These are phyloP conservation scores for Amanita pallidorosea DNA, from an alignment of 768 basidiomycete species.

Conservation along the genomic window DNA sequence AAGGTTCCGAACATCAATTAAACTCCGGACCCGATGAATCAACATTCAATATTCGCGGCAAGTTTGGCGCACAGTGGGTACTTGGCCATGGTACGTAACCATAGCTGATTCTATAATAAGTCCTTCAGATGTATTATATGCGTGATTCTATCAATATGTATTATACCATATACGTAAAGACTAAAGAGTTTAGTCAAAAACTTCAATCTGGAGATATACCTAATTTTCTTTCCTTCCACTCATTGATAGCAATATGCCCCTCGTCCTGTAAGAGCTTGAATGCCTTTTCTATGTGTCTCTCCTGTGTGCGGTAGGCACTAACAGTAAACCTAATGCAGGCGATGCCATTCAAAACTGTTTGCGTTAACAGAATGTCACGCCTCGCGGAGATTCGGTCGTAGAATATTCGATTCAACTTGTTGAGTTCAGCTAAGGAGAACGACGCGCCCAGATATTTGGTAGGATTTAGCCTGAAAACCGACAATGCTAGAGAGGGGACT, in stretches of 20 bases:
- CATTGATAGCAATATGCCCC: slow-evolving; percentile 32
- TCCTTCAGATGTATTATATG: too few relatives aligned
- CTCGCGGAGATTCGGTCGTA: slow-evolving; percentile 46
- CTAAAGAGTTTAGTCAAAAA: too few relatives aligned
- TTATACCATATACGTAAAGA: too few relatives aligned
- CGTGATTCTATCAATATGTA: too few relatives aligned
- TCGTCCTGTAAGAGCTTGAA: slow-evolving; percentile 51
- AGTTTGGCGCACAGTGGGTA: too few relatives aligned
- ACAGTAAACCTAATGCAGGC: slow-evolving; percentile 73
- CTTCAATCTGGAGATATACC: too few relatives aligned
- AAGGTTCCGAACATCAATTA: too few relatives aligned
- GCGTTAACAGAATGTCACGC: slow-evolving; percentile 64
- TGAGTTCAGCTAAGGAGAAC: slow-evolving; percentile 28
- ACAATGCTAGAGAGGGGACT: slow-evolving; percentile 58
- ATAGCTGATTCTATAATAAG: too few relatives aligned
- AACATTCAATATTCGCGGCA: too few relatives aligned
- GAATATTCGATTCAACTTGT: slow-evolving; percentile 58
- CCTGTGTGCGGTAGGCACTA: slow-evolving; percentile 58
- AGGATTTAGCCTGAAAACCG: slow-evolving; percentile 63
- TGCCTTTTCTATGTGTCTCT: slow-evolving; percentile 48
- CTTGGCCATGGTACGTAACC: too few relatives aligned
- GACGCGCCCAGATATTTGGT: slow-evolving; percentile 5
- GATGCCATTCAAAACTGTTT: slow-evolving; percentile 62
- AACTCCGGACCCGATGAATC: too few relatives aligned
- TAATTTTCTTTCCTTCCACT: slow-evolving; percentile 21